These are phyloP conservation scores for Sungouiozyma intestinalis DNA, from an alignment of 805 yeast genomes.

Conservation along the genomic window DNA sequence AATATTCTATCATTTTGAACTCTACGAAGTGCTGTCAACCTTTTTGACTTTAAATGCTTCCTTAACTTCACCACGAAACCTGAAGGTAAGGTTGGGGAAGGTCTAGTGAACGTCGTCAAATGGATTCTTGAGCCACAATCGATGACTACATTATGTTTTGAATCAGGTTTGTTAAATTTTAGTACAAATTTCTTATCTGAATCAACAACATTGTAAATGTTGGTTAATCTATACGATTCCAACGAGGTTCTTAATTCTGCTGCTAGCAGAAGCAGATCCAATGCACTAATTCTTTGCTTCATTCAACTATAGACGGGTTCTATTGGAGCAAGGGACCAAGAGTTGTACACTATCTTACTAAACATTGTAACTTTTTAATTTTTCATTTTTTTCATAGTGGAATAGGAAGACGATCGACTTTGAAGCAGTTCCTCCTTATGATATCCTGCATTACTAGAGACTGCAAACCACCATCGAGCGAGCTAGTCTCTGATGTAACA, in stretches of 20 bases:
- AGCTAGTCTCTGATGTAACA: too few relatives aligned
- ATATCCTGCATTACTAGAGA: too few relatives aligned
- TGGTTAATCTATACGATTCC: constrained; percentile 62
- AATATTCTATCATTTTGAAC: constrained; percentile 74
- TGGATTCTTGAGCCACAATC: constrained; percentile 84
- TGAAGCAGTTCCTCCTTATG: too few relatives aligned
- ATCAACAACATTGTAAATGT: constrained; percentile 70
- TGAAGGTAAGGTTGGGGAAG: constrained; percentile 72
- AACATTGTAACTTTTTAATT: too few relatives aligned
- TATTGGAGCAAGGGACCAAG: too few relatives aligned
- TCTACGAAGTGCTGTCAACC: constrained; percentile 64
- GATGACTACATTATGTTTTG: constrained; percentile 61
- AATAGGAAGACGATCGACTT: too few relatives aligned
- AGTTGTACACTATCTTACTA: too few relatives aligned
- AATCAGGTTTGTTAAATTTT: constrained; percentile 75
- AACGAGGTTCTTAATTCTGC: constrained; percentile 51
- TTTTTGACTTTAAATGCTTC: constrained; percentile 71
- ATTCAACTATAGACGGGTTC: too few relatives aligned
- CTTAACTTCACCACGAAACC: constrained; percentile 78
- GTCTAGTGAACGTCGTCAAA: constrained; percentile 69
- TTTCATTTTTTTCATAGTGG: too few relatives aligned
- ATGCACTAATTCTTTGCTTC: constrained; percentile 78
- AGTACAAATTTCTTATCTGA: constrained; percentile 64
- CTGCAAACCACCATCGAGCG: too few relatives aligned
- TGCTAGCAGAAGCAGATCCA: constrained; percentile 66